These are phyloP conservation scores for Alternaria ethzedia DNA, from an alignment of 2,329 filamentous ascomycete genomes.

Conservation along the genomic window DNA sequence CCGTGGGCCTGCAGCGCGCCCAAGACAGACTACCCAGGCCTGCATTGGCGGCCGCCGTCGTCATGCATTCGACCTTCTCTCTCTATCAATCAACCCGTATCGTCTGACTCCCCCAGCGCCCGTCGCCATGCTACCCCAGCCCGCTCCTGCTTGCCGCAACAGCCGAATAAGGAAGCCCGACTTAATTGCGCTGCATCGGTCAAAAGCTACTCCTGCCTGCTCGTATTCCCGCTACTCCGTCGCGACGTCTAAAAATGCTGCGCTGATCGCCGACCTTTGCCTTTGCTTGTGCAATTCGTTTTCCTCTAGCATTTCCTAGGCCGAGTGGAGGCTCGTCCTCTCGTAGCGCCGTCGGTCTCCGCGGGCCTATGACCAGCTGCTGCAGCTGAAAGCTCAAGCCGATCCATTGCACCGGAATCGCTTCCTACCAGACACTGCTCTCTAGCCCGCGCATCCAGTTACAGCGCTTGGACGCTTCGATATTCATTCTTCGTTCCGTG, in stretches of 20 bases:
- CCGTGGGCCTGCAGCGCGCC: slow-evolving; percentile 31
- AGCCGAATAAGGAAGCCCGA: slow-evolving; percentile 41
- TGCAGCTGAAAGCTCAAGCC: slow-evolving; percentile 17
- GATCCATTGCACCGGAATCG: slow-evolving; percentile 32
- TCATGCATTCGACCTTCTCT: slow-evolving; percentile 42
- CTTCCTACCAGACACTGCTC: slow-evolving; percentile 15
- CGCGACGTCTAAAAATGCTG: slow-evolving; percentile 14
- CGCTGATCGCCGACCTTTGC: slow-evolving; percentile 32
- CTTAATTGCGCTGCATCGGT: slow-evolving; percentile 32
- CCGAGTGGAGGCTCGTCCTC: slow-evolving; percentile 5
- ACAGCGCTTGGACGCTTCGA: slow-evolving; percentile 14
- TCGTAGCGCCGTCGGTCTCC: slow-evolving; percentile 16
- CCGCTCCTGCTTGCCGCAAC: slow-evolving; percentile 43
- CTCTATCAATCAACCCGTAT: slow-evolving; percentile 37
- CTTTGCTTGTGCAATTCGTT: slow-evolving; percentile 27
- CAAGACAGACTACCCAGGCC: slow-evolving; percentile 23
- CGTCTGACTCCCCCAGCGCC: slow-evolving; percentile 39
- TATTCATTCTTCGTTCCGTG: slow-evolving; percentile 14
- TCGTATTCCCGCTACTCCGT: slow-evolving; percentile 30
- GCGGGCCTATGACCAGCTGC: slow-evolving; percentile 13
- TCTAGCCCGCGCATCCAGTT: slow-evolving; percentile 28
- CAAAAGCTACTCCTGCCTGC: no score
- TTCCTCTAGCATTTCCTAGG: slow-evolving; percentile 20
- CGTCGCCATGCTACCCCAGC: slow-evolving; percentile 17
- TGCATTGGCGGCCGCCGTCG: slow-evolving; percentile 47